Conservation (phyloP, 768 basidiomycete genomes). For the Lactarius pseudohatsudake region DNA sequence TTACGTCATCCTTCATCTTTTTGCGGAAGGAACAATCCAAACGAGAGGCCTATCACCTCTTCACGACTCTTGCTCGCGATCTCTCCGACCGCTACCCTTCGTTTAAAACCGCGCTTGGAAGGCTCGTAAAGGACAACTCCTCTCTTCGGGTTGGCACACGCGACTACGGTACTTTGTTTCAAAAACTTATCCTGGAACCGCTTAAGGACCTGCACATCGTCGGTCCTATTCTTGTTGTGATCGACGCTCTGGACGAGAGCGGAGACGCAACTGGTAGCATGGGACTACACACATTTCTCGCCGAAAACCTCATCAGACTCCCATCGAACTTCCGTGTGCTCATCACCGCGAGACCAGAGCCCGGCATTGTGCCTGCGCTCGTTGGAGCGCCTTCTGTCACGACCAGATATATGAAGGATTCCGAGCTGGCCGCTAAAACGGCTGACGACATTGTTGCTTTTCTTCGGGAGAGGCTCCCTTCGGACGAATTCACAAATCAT, state of each 20-base stretch:
- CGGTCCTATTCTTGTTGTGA: not conserved
- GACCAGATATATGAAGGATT: not conserved
- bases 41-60: not conserved
- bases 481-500: not conserved
- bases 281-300: not conserved
- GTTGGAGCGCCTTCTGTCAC: not conserved
- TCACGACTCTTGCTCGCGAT: not conserved
- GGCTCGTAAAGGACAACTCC: not conserved
- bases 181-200: not conserved
- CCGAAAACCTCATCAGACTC: not conserved
- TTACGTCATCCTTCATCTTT: not conserved
- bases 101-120: not conserved
- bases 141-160: not conserved
- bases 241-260: slow-evolving; percentile 6
- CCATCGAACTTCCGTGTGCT: slow-evolving; percentile 6
- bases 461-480: not conserved
- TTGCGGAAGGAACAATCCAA: not conserved
- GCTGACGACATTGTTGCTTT: not conserved
- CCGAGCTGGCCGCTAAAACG: not conserved
- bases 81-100: not conserved
- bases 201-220: not conserved
- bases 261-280: not conserved
- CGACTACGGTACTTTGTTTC: not conserved
- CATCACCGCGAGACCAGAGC: not conserved
- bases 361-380: not conserved